Percentiles rank a stretch among this genome's conserved stretches.
Conservation (phyloP, 2,329 filamentous ascomycete genomes). For the Lasiodiplodia gonubiensis region DNA sequence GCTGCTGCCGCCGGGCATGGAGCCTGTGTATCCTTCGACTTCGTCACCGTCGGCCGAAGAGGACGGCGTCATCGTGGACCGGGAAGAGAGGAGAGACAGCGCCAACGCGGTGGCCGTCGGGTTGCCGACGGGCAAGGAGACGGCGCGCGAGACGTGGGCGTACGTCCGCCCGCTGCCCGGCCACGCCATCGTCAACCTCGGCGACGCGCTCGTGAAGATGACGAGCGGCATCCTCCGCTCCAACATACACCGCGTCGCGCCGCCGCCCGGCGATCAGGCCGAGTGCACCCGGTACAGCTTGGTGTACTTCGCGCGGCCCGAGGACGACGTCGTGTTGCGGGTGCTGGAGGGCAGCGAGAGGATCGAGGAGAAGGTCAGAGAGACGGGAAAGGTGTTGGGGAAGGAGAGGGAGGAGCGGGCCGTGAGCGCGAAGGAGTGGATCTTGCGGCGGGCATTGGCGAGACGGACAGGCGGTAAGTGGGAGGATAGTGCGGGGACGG, state of each 20-base stretch:
- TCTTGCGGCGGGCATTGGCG: conserved; percentile 48
- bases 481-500: conserved; percentile 43
- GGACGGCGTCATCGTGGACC: not conserved
- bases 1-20: conserved; percentile 38
- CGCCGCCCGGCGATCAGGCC: conserved; percentile 55
- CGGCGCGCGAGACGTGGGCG: conserved; percentile 50
- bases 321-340: conserved; percentile 38
- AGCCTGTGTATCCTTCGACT: conserved; percentile 39
- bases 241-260: conserved; percentile 57
- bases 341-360: conserved; percentile 33
- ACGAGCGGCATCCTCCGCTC: conserved; percentile 49
- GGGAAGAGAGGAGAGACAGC: not conserved
- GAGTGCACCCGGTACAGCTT: conserved; percentile 56
- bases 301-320: conserved; percentile 61
- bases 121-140: conserved; percentile 18
- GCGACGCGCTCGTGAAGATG: conserved; percentile 56
- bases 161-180: conserved; percentile 60
- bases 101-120: not conserved
- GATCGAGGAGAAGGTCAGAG: conserved; percentile 34
- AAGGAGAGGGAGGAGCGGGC: conserved; percentile 36
- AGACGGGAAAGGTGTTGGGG: conserved; percentile 30
- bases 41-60: not conserved
- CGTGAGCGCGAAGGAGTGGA: conserved; percentile 52
- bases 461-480: conserved; percentile 37
- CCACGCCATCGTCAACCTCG: conserved; percentile 56